Evolutionary conservation across 148 eudicot species (phyloP).

Genomic region (Limonium bicolor): DNA sequence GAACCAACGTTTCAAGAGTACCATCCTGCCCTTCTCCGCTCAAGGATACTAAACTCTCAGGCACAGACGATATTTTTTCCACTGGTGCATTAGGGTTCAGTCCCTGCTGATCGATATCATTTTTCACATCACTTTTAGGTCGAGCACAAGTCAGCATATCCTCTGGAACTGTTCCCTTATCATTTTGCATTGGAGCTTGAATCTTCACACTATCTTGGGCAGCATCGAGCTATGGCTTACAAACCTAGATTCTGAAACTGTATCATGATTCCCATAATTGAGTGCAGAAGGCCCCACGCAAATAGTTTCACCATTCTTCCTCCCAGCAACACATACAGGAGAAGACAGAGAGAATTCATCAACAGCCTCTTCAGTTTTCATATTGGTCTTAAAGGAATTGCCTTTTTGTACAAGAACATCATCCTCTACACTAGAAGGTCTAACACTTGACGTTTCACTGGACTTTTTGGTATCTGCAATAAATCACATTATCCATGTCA

Average conservation of each 20-base stretch:
- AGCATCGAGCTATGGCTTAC: neutral
- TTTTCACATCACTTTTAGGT: slow-evolving; percentile 1
- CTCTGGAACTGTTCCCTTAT: neutral
- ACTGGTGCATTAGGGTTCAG: neutral
- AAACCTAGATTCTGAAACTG: neutral
- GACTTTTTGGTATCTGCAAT: slow-evolving; percentile 3
- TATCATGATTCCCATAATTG: slow-evolving; percentile 2
- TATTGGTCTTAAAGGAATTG: slow-evolving; percentile 1
- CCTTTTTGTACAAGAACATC: slow-evolving; percentile 1
- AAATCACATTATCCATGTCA: neutral
- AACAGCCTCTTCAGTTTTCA: slow-evolving; percentile 4
- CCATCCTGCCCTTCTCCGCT: neutral
- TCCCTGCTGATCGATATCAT: neutral
- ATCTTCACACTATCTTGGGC: neutral
- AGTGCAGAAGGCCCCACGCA: neutral
- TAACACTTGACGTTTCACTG: slow-evolving; percentile 2
- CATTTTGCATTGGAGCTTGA: neutral
- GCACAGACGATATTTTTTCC: neutral
- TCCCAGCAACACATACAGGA: neutral
- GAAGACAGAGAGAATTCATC: neutral
- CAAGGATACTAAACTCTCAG: neutral
- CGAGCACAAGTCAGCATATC: neutral
- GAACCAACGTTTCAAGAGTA: neutral
- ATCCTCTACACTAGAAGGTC: neutral
- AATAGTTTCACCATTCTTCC: neutral